Evolutionary conservation across 352 stramenopile genomes (phyloP).

Genomic region (Phytophthora kernoviae): DNA sequence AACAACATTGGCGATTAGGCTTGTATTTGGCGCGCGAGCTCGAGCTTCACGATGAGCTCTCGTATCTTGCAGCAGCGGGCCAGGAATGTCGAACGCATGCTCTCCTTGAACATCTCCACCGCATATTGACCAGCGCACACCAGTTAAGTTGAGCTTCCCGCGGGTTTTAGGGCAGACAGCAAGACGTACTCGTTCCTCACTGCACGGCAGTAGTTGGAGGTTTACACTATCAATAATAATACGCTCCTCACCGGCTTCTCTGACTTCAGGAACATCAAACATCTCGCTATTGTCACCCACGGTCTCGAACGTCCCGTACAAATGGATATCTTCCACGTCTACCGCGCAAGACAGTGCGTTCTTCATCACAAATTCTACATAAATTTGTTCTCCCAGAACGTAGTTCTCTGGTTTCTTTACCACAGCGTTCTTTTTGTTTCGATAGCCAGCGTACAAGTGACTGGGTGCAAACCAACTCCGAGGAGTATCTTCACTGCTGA

Average conservation of each 20-base stretch:
- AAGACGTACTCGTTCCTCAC: conserved; percentile 76
- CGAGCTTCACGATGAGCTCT: conserved; percentile 71
- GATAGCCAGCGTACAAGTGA: conserved; percentile 58
- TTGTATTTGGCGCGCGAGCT: conserved; percentile 76
- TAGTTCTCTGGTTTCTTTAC: conserved; percentile 65
- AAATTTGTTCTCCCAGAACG: conserved; percentile 75
- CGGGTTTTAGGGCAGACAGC: conserved; percentile 61
- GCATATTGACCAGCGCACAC: conserved; percentile 86
- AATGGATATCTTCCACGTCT: conserved; percentile 79
- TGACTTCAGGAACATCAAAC: conserved; percentile 57
- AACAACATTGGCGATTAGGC: conserved; percentile 74
- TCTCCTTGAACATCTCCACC: conserved; percentile 81
- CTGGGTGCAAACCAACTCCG: conserved; percentile 60
- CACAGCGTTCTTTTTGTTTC: conserved; percentile 52
- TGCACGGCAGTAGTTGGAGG: conserved; percentile 75
- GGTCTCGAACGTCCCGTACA: conserved; percentile 76
- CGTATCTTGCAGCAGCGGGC: conserved; percentile 81
- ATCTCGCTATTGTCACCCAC: conserved; percentile 18
- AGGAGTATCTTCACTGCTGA: conserved; percentile 10
- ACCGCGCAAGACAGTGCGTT: conserved; percentile 85
- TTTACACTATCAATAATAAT: conserved; percentile 75
- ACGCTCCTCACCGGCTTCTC: conserved; percentile 26
- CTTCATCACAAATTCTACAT: conserved; percentile 90
- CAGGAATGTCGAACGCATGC: conserved; percentile 82
- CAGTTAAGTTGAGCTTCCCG: conserved; percentile 65